A percentile compares a stretch with the other conserved stretches of the same genome.
Evolutionary conservation across 2,329 filamentous ascomycete genomes (phyloP).

Genomic region (Didymella pinodella): DNA sequence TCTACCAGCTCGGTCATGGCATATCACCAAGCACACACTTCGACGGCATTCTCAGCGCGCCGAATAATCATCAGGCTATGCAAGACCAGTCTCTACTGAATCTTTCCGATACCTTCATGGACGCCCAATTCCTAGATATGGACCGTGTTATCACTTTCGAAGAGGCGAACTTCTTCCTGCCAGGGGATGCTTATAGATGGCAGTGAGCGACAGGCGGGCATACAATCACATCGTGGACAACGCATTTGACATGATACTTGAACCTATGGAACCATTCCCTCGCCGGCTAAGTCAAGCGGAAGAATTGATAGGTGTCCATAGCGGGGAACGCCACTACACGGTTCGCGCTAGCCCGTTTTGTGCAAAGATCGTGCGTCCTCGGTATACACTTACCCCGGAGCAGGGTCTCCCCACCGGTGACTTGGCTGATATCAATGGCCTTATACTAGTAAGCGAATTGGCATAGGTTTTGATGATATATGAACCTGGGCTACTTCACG

Average conservation of each 20-base stretch:
- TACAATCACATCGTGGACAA: not conserved
- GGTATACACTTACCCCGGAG: slow-evolving; percentile 28
- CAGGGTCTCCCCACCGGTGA: slow-evolving; percentile 4
- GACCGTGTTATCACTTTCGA: slow-evolving; percentile 49
- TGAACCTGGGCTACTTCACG: not conserved
- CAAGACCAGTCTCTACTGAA: slow-evolving; percentile 44
- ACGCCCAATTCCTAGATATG: slow-evolving; percentile 45
- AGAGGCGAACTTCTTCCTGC: slow-evolving; percentile 45
- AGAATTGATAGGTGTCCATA: not conserved
- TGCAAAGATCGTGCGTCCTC: slow-evolving; percentile 11
- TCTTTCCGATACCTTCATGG: slow-evolving; percentile 45
- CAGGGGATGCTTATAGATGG: slow-evolving; percentile 42
- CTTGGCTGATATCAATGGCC: not conserved
- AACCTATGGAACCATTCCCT: not conserved
- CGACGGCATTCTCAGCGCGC: not conserved
- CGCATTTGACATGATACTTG: not conserved
- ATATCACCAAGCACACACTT: slow-evolving; percentile 7
- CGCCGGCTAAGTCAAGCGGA: slow-evolving; percentile 8
- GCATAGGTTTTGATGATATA: not conserved
- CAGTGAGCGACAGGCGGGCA: slow-evolving; percentile 16
- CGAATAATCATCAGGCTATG: slow-evolving; percentile 26
- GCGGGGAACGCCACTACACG: slow-evolving; percentile 2
- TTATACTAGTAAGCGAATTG: not conserved
- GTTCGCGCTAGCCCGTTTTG: slow-evolving; percentile 3
- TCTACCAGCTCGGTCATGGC: slow-evolving; percentile 14